These are phyloP conservation scores for Penicillium tannophilum DNA, from an alignment of 495 filamentous ascomycete genomes.

Conservation along the genomic window DNA sequence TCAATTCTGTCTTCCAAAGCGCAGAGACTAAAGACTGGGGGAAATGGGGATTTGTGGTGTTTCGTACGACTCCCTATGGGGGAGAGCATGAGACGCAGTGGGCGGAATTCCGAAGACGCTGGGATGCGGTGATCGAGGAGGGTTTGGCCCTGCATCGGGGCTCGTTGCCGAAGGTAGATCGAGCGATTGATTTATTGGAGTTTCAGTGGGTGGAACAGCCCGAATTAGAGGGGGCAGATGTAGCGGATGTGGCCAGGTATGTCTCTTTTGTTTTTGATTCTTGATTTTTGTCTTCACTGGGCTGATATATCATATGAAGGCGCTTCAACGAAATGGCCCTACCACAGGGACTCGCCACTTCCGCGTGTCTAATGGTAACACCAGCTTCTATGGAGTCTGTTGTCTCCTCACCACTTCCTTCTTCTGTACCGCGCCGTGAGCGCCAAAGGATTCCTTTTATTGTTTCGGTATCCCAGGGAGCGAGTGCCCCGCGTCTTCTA, in stretches of 20 bases:
- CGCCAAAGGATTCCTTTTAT: constrained; percentile 3
- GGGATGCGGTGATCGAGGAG: constrained; percentile 3
- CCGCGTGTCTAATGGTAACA: constrained; percentile 1
- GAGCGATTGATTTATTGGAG: neutral
- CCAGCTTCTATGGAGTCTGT: constrained; percentile 4
- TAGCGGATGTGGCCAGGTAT: constrained; percentile 1
- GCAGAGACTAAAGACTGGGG: neutral
- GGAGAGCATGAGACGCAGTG: constrained; percentile 2
- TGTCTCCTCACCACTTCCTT: neutral
- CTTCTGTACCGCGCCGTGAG: neutral
- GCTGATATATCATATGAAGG: neutral
- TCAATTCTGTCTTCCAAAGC: neutral
- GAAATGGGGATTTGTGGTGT: constrained; percentile 5
- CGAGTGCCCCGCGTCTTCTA: neutral
- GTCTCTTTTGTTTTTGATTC: neutral
- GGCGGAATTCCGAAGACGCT: constrained; percentile 3
- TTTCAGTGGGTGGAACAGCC: constrained; percentile 4
- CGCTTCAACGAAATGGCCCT: constrained; percentile 3
- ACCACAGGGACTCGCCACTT: neutral
- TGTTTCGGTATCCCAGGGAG: constrained; percentile 4
- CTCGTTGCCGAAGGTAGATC: neutral
- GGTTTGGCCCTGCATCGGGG: neutral
- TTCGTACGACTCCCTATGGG: constrained; percentile 3
- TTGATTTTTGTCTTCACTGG: neutral
- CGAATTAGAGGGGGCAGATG: constrained; percentile 1